Conservation (phyloP, 2,329 filamentous ascomycete species). For the Zymoseptoria pseudotritici region DNA sequence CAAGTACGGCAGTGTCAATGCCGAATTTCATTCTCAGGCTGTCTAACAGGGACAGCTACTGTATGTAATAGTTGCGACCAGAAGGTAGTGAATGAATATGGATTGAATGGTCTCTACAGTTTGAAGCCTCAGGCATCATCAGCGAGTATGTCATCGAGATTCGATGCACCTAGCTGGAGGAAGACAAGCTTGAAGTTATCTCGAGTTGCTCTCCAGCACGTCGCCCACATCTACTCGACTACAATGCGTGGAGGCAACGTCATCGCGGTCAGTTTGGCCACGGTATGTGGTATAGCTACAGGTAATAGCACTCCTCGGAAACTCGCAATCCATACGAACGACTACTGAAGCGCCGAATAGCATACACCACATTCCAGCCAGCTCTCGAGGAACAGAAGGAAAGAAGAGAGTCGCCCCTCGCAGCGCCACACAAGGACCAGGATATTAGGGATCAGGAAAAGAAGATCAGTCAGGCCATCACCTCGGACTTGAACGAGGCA, state of each 20-base stretch:
- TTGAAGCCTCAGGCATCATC: neutral
- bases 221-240: neutral
- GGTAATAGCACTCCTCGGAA: slow-evolving; percentile 5
- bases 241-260: neutral
- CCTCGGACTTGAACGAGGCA: slow-evolving; percentile 22
- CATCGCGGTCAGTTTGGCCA: slow-evolving; percentile 3
- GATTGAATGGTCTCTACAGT: neutral
- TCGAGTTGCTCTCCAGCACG: neutral
- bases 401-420: slow-evolving; percentile 20
- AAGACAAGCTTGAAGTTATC: neutral
- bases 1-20: slow-evolving; percentile 67
- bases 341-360: slow-evolving; percentile 6
- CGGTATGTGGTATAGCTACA: slow-evolving; percentile 15
- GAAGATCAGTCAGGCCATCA: slow-evolving; percentile 20
- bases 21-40: slow-evolving; percentile 52
- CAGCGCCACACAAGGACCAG: slow-evolving; percentile 13
- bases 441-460: slow-evolving; percentile 9
- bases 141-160: neutral
- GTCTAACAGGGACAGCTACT: neutral
- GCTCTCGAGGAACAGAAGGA: slow-evolving; percentile 23
- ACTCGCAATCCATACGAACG: neutral
- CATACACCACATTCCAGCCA: slow-evolving; percentile 25
- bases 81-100: neutral
- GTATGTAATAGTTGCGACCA: neutral
- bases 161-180: too few species aligned